Conservation (phyloP, 2,329 filamentous ascomycete species). For the Stachybotrys echinatus region DNA sequence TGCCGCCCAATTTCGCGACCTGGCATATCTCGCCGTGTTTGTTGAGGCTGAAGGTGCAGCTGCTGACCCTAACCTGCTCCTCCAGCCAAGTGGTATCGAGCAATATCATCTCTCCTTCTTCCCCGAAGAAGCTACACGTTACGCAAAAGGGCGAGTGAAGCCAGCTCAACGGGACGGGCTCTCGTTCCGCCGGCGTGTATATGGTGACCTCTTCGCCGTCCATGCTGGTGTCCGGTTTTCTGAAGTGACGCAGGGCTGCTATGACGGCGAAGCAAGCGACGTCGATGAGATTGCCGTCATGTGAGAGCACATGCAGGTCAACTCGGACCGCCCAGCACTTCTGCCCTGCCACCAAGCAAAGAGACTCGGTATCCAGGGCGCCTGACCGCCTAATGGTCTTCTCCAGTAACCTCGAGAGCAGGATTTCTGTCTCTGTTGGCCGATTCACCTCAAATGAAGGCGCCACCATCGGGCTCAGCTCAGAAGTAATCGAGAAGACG, state of each 20-base stretch:
- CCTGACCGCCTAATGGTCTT: slow-evolving; percentile 90
- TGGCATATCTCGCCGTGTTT: slow-evolving; percentile 87
- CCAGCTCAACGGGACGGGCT: slow-evolving; percentile 85
- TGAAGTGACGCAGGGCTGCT: slow-evolving; percentile 84
- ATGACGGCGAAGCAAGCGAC: slow-evolving; percentile 81
- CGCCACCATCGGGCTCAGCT: slow-evolving; percentile 87
- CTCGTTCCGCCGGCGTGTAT: slow-evolving; percentile 77
- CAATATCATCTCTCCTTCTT: slow-evolving; percentile 61
- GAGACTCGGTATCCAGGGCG: slow-evolving; percentile 89
- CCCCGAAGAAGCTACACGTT: slow-evolving; percentile 79
- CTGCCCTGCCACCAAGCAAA: slow-evolving; percentile 84
- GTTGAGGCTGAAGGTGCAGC: slow-evolving; percentile 81
- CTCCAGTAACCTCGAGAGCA: slow-evolving; percentile 84
- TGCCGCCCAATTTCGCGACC: slow-evolving; percentile 83
- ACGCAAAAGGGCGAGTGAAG: slow-evolving; percentile 89
- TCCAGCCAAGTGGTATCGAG: slow-evolving; percentile 70
- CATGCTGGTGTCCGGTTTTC: slow-evolving; percentile 82
- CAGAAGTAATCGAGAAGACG: slow-evolving; percentile 86
- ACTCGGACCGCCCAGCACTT: slow-evolving; percentile 91
- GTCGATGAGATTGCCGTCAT: slow-evolving; percentile 87
- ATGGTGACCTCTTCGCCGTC: slow-evolving; percentile 80
- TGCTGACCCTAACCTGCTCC: slow-evolving; percentile 69
- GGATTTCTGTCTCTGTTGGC: slow-evolving; percentile 75
- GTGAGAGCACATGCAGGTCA: slow-evolving; percentile 85
- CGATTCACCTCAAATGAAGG: slow-evolving; percentile 84